phyloP scores from a whole-genome alignment of 257 asterid genomes.

The Linderniella brevidens region DNA sequence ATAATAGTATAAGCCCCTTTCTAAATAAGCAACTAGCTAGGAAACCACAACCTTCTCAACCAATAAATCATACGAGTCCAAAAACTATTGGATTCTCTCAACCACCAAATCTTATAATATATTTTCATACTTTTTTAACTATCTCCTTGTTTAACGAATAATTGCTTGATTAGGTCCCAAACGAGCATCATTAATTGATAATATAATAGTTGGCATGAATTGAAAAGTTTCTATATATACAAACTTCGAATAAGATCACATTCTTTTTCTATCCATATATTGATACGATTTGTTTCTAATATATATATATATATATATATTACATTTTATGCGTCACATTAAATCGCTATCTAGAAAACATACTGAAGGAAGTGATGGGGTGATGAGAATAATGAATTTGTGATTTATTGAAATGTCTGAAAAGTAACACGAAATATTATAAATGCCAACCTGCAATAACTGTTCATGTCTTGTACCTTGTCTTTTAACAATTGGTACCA shows the following conservation, averaged over 20 bases:
- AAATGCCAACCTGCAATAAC: conserved; percentile 15
- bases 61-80: conserved; percentile 17
- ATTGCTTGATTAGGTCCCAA: too few relatives aligned
- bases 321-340: too few relatives aligned
- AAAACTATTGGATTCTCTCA: conserved; percentile 13
- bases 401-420: conserved; percentile 1
- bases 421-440: not conserved
- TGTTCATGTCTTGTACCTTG: conserved; percentile 14
- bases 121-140: too few relatives aligned
- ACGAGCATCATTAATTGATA: too few relatives aligned
- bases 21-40: not conserved
- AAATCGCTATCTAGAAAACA: not conserved
- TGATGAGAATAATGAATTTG: not conserved
- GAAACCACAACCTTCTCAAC: conserved; percentile 15
- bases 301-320: too few relatives aligned
- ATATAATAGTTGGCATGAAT: too few relatives aligned
- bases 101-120: too few relatives aligned
- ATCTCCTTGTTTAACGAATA: not conserved
- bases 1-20: not conserved
- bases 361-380: too few relatives aligned
- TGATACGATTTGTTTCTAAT: too few relatives aligned
- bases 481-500: conserved; percentile 12
- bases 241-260: too few relatives aligned
- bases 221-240: too few relatives aligned
- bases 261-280: too few relatives aligned